Base-by-base conservation (phyloP, 2,329 filamentous ascomycete species). In the Coccinonectria pachysandricola region DNA sequence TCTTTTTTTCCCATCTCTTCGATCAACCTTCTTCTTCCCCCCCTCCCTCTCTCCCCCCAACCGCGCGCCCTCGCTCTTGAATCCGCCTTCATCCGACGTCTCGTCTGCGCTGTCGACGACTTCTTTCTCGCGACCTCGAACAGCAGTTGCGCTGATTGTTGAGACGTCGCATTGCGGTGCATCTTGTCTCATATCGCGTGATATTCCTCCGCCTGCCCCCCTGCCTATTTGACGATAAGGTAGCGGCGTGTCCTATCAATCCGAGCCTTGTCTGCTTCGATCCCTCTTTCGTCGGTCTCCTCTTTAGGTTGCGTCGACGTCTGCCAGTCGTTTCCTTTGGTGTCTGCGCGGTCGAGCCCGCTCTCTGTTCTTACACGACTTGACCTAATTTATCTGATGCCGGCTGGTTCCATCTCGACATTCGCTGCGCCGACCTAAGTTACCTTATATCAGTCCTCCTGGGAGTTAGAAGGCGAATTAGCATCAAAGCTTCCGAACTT, bases 311-410 rank as follows among this genome's bases (percentile, higher is more conserved):
- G 39, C 42, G 30, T 45, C 42, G 42, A 39, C 42, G 42, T 44
- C 38, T 45, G 40, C 40, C 42, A 45, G 42, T 45, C 42, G 42
- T 43, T 45, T 44, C 42, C 44, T 12, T 42, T 32, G 27, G 40
- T 40, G 36, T 43, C 29, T 36, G 42, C 33, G 25, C 28, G 32
- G 35, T 32, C 27, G 28, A 35, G 34, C 36, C 34, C 18, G 19
- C 23, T 23, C 34, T 30, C 17, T 24, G 29, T 36, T 32, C 24
- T 39, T 26, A 32, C 33, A 34, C 23, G 29, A 25, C 26, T 39
- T 39, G 33, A 36, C 32, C 31, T 40, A 36, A 31, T 32, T 34
- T 29, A 33, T 45, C 10, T 39, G 36, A 45, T 45, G 42, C 40
- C 40, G 42, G 34, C 42, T 32, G 42, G 42, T 36, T 42, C 38